Evolutionary conservation across 768 basidiomycete species (phyloP).

Genomic region (Gloeostereum incarnatum): DNA sequence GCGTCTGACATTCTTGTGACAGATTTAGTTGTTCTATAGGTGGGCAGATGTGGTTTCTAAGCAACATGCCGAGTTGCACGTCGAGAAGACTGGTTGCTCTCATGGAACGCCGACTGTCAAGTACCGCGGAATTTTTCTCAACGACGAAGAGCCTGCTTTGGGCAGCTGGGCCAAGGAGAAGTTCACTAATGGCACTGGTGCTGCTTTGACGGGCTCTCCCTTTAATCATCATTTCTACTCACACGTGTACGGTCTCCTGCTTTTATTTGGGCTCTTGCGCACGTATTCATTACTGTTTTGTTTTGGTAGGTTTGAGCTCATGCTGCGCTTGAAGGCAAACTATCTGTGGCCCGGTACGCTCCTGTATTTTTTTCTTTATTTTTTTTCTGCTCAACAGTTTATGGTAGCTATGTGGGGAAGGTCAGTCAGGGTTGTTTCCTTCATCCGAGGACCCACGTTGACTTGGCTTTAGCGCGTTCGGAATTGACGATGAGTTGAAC

Average conservation of each 20-base stretch:
- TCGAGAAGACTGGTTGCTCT: conserved; percentile 31
- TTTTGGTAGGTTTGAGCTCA: conserved; percentile 45
- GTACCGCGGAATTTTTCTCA: conserved; percentile 66
- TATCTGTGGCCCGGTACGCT: conserved; percentile 58
- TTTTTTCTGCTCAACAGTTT: background rate
- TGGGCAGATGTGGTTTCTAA: conserved; percentile 74
- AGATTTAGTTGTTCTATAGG: conserved; percentile 21
- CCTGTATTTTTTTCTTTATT: background rate
- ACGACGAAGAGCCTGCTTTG: conserved; percentile 68
- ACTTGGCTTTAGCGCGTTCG: conserved; percentile 31
- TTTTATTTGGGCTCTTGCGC: background rate
- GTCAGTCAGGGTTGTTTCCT: conserved; percentile 11
- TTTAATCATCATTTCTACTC: conserved; percentile 57
- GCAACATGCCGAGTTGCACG: conserved; percentile 37
- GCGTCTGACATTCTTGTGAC: background rate
- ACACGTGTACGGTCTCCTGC: conserved; percentile 30
- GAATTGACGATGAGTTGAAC: conserved; percentile 50
- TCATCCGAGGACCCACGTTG: background rate
- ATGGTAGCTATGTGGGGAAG: conserved; percentile 32
- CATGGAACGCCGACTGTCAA: conserved; percentile 62
- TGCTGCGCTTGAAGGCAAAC: conserved; percentile 60
- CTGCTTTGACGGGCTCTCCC: conserved; percentile 36
- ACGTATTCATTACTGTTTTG: background rate
- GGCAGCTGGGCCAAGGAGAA: conserved; percentile 65
- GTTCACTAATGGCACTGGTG: conserved; percentile 56